phyloP scores from a whole-genome alignment of 768 basidiomycete species.

The Lactifluus echinatus region DNA sequence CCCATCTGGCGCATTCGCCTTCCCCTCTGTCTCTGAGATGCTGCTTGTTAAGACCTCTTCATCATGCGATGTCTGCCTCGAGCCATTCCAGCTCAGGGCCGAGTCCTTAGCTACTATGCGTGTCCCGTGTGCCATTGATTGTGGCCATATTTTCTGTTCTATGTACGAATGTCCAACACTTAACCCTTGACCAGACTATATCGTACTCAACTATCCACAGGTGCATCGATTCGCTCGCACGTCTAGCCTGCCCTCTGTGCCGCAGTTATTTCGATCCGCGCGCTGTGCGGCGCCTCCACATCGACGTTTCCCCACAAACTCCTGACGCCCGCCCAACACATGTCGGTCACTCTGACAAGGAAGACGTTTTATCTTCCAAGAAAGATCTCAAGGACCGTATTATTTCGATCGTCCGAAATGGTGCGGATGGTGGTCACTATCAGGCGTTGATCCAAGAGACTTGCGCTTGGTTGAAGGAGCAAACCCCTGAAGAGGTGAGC shows the following conservation, averaged over 20 bases:
- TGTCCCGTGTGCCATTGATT: conserved; percentile 23
- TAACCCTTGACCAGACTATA: conserved; percentile 2
- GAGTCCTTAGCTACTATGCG: conserved; percentile 4
- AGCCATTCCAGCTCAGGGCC: conserved; percentile 20
- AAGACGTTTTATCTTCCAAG: conserved; percentile 1
- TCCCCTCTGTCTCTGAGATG: conserved; percentile 19
- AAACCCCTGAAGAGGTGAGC: conserved; percentile 16
- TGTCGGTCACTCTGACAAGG: background rate
- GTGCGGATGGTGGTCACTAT: conserved; percentile 17
- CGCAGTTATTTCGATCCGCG: conserved; percentile 14
- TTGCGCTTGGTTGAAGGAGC: conserved; percentile 17
- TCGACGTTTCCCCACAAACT: conserved; percentile 13
- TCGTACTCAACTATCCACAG: conserved; percentile 4
- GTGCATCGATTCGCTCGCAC: conserved; percentile 17
- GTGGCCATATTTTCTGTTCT: conserved; percentile 23
- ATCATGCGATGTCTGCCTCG: conserved; percentile 26
- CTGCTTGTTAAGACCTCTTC: conserved; percentile 23
- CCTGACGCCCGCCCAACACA: conserved; percentile 9
- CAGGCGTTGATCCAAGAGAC: conserved; percentile 19
- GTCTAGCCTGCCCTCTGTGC: conserved; percentile 18
- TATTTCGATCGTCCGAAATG: conserved; percentile 18
- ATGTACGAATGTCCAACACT: conserved; percentile 9
- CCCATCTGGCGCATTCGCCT: conserved; percentile 5
- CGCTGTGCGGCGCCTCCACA: conserved; percentile 17
- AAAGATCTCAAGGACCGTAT: conserved; percentile 16